phyloP scores from a whole-genome alignment of 768 basidiomycete genomes.

The Gloeopeniophorella convolvens region DNA sequence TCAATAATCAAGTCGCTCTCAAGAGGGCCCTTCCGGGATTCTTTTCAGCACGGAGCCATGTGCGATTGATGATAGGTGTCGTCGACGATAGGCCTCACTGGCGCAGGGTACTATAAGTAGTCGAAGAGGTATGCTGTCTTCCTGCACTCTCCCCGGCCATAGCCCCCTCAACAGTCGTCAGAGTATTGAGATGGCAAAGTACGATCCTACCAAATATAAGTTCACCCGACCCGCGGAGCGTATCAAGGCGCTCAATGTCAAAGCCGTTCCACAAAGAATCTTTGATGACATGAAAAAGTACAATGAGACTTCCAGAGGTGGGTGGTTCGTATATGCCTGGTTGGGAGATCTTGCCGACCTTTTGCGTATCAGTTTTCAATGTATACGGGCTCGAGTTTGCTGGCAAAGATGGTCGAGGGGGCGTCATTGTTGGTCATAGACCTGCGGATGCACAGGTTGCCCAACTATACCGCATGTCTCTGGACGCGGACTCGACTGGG shows the following conservation, averaged over 20 bases:
- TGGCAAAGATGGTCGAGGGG: slow-evolving; percentile 12
- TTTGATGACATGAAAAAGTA: slow-evolving; percentile 33
- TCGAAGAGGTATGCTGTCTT: too few relatives aligned
- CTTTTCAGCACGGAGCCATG: too few relatives aligned
- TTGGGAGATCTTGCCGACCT: not conserved
- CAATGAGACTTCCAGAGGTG: slow-evolving; percentile 34
- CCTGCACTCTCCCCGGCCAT: too few relatives aligned
- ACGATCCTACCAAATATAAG: slow-evolving; percentile 22
- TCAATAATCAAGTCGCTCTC: too few relatives aligned
- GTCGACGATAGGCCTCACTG: too few relatives aligned
- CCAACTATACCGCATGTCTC: slow-evolving; percentile 32
- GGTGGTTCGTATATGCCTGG: not conserved
- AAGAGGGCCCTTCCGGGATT: too few relatives aligned
- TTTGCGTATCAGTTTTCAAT: not conserved
- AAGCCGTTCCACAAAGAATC: slow-evolving; percentile 29
- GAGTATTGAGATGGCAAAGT: not conserved
- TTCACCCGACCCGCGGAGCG: slow-evolving; percentile 33
- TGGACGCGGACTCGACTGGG: slow-evolving; percentile 24
- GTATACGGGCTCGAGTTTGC: slow-evolving; percentile 1
- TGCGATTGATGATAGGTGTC: too few relatives aligned
- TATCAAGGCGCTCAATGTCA: slow-evolving; percentile 35
- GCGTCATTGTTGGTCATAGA: slow-evolving; percentile 33
- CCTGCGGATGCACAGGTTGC: slow-evolving; percentile 35
- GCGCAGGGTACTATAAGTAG: too few relatives aligned
- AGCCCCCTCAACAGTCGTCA: too few relatives aligned